These are phyloP conservation scores for Calonectria hawksworthii DNA, from an alignment of 2,329 filamentous ascomycete species.

Conservation along the genomic window DNA sequence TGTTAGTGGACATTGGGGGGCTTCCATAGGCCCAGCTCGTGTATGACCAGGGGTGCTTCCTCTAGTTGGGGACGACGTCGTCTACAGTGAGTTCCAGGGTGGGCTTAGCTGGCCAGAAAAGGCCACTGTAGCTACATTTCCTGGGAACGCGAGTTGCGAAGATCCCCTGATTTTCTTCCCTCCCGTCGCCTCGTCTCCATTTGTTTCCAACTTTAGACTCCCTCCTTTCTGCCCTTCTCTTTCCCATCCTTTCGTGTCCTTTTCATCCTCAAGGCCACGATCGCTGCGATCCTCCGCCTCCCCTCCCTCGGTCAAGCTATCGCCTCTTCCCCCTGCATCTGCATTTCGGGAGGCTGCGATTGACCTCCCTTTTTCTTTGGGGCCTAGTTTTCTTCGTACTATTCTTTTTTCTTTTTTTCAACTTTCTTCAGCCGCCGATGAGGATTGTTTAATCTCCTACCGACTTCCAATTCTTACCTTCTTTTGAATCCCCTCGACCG, in stretches of 20 bases:
- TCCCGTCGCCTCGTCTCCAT: slow-evolving; percentile 8
- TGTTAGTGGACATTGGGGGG: slow-evolving; percentile 8
- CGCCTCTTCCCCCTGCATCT: slow-evolving; percentile 31
- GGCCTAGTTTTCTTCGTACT: slow-evolving; percentile 29
- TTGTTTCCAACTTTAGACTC: slow-evolving; percentile 19
- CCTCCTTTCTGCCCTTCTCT: slow-evolving; percentile 34
- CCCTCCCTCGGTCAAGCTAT: slow-evolving; percentile 11
- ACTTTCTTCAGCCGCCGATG: slow-evolving; percentile 36
- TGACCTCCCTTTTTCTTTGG: slow-evolving; percentile 32
- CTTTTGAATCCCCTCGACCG: slow-evolving; percentile 14
- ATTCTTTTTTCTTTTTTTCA: slow-evolving; percentile 26
- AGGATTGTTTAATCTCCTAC: slow-evolving; percentile 39
- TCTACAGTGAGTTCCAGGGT: slow-evolving; percentile 12
- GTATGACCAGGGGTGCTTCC: background rate
- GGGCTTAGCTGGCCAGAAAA: slow-evolving; percentile 41
- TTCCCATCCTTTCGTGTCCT: slow-evolving; percentile 35
- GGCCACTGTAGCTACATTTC: slow-evolving; percentile 58
- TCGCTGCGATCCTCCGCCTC: slow-evolving; percentile 25
- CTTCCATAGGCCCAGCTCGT: slow-evolving; percentile 17
- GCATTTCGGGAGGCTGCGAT: slow-evolving; percentile 36
- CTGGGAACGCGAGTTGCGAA: slow-evolving; percentile 27
- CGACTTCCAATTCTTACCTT: slow-evolving; percentile 36
- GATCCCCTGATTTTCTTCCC: slow-evolving; percentile 46
- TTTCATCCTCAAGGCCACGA: slow-evolving; percentile 20
- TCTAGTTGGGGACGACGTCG: slow-evolving; percentile 11